Evolutionary conservation across 163 green algal genomes (phyloP).

Genomic region (Scenedesmus sp.): DNA sequence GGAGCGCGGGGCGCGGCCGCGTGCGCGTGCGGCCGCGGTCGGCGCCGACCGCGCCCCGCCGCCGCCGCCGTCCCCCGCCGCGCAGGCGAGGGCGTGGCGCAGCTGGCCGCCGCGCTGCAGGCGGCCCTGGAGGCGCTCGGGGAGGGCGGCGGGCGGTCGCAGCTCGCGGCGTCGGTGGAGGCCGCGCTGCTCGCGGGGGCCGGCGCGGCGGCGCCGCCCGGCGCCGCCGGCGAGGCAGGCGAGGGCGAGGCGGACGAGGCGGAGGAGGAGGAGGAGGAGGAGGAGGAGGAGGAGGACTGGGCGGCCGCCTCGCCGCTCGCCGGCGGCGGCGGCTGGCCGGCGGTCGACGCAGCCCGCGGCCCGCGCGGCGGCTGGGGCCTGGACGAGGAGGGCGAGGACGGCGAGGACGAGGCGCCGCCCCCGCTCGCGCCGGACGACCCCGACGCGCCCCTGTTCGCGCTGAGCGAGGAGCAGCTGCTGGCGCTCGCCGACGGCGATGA

Average conservation of each 20-base stretch:
- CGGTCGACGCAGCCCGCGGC: background rate
- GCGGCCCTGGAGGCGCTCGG: conserved; percentile 6
- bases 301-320: background rate
- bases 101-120: conserved; percentile 51
- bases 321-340: background rate
- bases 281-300: background rate
- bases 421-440: conserved; percentile 41
- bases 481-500: conserved; percentile 45
- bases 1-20: too few species aligned
- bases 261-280: conserved; percentile 4
- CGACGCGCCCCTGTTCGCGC: conserved; percentile 44
- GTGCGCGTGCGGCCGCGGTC: too few species aligned
- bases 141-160: background rate
- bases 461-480: conserved; percentile 54
- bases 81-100: conserved; percentile 52
- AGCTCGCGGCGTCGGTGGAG: background rate
- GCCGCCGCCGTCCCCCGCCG: too few species aligned
- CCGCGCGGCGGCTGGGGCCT: background rate
- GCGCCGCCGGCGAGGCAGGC: background rate
- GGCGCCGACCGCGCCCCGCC: too few species aligned
- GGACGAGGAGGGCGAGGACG: conserved; percentile 21
- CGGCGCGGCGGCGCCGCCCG: background rate
- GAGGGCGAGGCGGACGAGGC: conserved; percentile 44
- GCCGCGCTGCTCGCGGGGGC: background rate
- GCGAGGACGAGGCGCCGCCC: conserved; percentile 12